These are phyloP conservation scores for Apophysomyces sp. DNA, from an alignment of 371 early-diverging fungal species.

Conservation along the genomic window DNA sequence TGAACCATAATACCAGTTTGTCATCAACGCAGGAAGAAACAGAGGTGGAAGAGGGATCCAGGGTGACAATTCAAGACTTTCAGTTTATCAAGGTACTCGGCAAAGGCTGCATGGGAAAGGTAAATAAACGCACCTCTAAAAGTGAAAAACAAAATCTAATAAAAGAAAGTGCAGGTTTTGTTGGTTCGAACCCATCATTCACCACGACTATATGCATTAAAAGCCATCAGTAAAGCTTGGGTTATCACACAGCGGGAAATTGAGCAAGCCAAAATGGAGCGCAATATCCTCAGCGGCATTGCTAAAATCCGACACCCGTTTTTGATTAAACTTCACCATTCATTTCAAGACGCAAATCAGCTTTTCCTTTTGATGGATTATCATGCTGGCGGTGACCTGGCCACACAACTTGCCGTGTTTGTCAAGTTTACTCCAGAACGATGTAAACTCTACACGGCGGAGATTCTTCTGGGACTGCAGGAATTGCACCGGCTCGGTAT, in stretches of 20 bases:
- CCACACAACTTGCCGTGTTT: conserved; percentile 43
- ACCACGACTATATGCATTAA: conserved; percentile 83
- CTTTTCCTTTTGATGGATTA: conserved; percentile 93
- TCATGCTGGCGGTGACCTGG: conserved; percentile 80
- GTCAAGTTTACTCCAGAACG: conserved; percentile 35
- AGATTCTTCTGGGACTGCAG: conserved; percentile 75
- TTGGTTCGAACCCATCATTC: conserved; percentile 72
- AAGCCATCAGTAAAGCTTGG: conserved; percentile 93
- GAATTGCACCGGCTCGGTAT: conserved; percentile 77
- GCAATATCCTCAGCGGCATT: conserved; percentile 51
- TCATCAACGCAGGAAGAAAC: background rate
- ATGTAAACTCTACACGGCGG: conserved; percentile 74
- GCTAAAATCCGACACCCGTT: conserved; percentile 81
- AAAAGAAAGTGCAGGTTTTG: conserved; percentile 58
- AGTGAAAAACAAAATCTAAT: background rate
- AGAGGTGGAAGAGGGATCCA: background rate
- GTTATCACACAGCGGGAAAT: conserved; percentile 88
- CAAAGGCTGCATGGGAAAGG: conserved; percentile 58
- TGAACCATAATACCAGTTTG: background rate
- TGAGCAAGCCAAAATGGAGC: conserved; percentile 60
- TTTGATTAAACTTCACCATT: conserved; percentile 89
- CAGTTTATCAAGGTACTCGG: conserved; percentile 58
- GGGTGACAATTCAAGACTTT: conserved; percentile 41
- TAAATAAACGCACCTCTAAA: conserved; percentile 2
- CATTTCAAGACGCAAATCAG: conserved; percentile 90